Conservation (phyloP, 2,329 filamentous ascomycete species). For the Pyricularia grisea region DNA sequence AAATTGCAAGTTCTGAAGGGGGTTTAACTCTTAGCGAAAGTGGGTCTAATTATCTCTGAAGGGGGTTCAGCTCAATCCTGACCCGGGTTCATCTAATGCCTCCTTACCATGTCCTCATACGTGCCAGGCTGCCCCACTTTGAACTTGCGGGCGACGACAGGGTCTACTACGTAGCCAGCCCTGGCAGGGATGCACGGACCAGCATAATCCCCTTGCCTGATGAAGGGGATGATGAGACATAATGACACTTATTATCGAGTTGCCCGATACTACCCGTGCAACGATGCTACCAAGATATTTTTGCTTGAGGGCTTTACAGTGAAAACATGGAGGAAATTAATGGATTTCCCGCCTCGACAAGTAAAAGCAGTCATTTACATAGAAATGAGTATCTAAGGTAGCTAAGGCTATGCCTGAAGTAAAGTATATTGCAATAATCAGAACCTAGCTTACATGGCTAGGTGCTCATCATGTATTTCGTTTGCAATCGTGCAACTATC, state of each 20-base stretch:
- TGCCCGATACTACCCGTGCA: background rate
- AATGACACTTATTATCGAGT: background rate
- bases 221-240: background rate
- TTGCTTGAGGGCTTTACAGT: background rate
- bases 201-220: background rate
- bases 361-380: background rate
- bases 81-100: no score
- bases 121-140: background rate
- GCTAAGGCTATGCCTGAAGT: background rate
- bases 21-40: no score
- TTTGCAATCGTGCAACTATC: constrained; percentile 7
- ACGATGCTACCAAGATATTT: background rate
- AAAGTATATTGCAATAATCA: background rate
- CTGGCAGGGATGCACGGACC: background rate
- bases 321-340: background rate
- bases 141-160: background rate
- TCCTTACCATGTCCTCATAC: background rate
- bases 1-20: no score
- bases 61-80: no score
- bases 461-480: constrained; percentile 8
- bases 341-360: background rate
- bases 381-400: background rate
- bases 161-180: background rate
- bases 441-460: background rate
- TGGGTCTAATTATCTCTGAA: no score